These are phyloP conservation scores for Globisporangium sylvaticum DNA, from an alignment of 352 stramenopile species.

Conservation along the genomic window DNA sequence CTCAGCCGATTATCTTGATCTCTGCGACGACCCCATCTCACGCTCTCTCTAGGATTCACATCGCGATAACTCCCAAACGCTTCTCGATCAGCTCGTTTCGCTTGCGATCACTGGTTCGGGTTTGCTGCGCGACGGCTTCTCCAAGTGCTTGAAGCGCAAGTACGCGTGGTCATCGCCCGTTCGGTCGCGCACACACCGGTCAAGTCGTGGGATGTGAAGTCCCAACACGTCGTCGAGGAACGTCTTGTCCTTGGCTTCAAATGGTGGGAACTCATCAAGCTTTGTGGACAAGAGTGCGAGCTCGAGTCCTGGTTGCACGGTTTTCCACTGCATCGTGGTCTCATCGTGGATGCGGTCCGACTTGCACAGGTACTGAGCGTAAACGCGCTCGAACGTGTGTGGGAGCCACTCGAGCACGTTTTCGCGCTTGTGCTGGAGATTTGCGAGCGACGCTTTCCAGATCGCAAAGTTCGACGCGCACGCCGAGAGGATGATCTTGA, in stretches of 20 bases:
- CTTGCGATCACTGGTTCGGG: slow-evolving; percentile 11
- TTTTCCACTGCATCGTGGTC: slow-evolving; percentile 60
- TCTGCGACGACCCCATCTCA: neutral
- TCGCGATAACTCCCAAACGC: neutral
- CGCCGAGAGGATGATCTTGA: slow-evolving; percentile 69
- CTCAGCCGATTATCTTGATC: neutral
- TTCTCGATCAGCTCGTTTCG: slow-evolving; percentile 1
- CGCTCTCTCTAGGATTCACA: neutral
- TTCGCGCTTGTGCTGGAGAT: slow-evolving; percentile 64
- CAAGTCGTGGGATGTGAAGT: slow-evolving; percentile 72
- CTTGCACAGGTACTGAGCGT: slow-evolving; percentile 67
- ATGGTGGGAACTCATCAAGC: slow-evolving; percentile 59
- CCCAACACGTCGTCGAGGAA: slow-evolving; percentile 80
- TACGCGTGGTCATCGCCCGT: slow-evolving; percentile 79
- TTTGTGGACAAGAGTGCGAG: slow-evolving; percentile 53
- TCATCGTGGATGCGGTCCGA: slow-evolving; percentile 76
- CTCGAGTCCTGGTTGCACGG: slow-evolving; percentile 72
- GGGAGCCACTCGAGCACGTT: slow-evolving; percentile 76
- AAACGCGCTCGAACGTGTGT: slow-evolving; percentile 65
- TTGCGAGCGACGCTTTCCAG: slow-evolving; percentile 64
- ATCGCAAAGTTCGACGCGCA: slow-evolving; percentile 60
- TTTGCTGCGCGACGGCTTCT: slow-evolving; percentile 33
- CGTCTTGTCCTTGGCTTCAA: slow-evolving; percentile 52
- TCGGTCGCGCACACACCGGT: slow-evolving; percentile 78
- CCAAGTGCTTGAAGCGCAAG: slow-evolving; percentile 77